Base-by-base conservation (phyloP, 768 basidiomycete genomes). In the Phylloporus arenicola region DNA sequence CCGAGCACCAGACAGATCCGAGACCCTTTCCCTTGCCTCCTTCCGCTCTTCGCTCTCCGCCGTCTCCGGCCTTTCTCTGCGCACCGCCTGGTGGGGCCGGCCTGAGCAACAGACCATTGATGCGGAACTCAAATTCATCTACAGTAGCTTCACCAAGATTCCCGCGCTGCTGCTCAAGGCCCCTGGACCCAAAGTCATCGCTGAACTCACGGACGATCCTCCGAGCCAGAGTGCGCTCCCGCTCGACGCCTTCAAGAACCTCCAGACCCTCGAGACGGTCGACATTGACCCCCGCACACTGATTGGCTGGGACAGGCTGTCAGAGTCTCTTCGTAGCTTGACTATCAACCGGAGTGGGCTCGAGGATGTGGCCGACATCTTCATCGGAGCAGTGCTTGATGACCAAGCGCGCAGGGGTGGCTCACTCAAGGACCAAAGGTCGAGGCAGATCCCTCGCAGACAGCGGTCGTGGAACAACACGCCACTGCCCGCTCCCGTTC, bases 91-190 rank as follows among this genome's bases (percentile, higher is more conserved):
- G 87, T 92, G 86, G 87, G 70, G 76, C 39, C 72, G 75, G 52
- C 64, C 77, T 6, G 76, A 82, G 50, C 79, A 78, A 33, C 79
- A 77, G 11, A 77, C 63, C 52, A 68, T 87, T 56, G 86, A 92
- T 48, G 63, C 73, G 3, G 87, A 92, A 60, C 82, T 95, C 65
- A 92, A 83, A 64, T 91, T 84, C 67, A 77, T 94, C 54, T 95
- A 83, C 72, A 91, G 90, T 64, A 80, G 84, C 63, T 91, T 95
- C 72, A 96, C 91, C 39, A 92, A 88, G 69, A 73, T 96, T 0
- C 92, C 92, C 14, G 85, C 91, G 1, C 73, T 95, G 34, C 70
- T 75, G 7, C 69, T 94, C 48, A 76, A 73, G 52, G 76, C 84
- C 2, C 86, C 88, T 0, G 79, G 79, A 40, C 75, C 76, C 43